phyloP scores from a whole-genome alignment of 257 asterid genomes.

The Cruciata laevipes region DNA sequence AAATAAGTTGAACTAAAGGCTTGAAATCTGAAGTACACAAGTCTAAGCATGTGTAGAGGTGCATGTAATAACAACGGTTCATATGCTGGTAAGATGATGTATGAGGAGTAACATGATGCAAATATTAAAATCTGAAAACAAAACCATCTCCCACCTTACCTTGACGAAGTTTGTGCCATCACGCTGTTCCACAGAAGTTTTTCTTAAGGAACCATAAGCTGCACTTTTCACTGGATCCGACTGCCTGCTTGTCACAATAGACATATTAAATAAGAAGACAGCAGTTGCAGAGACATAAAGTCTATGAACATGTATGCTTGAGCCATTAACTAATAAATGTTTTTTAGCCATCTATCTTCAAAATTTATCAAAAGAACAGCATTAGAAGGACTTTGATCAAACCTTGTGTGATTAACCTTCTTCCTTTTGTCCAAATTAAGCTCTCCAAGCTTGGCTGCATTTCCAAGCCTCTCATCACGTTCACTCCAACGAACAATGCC shows the following conservation, averaged over 20 bases:
- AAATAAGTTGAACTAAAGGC: background rate
- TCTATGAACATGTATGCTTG: background rate
- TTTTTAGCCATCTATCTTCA: background rate
- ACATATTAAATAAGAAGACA: background rate
- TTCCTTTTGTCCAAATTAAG: constrained; percentile 21
- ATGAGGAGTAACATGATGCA: background rate
- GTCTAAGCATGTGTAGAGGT: background rate
- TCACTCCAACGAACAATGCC: constrained; percentile 22
- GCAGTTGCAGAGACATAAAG: background rate
- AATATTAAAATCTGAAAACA: background rate
- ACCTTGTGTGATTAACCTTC: constrained; percentile 36
- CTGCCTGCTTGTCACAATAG: background rate
- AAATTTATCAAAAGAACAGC: background rate
- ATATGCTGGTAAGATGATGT: background rate
- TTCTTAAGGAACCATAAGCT: background rate
- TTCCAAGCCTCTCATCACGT: constrained; percentile 29
- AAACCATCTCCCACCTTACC: constrained; percentile 4
- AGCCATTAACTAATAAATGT: background rate
- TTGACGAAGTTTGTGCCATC: constrained; percentile 4
- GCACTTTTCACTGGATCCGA: background rate
- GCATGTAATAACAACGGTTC: background rate
- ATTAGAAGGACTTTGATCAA: background rate
- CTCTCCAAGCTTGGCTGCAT: constrained; percentile 20
- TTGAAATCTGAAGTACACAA: background rate
- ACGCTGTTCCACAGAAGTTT: background rate